These are phyloP conservation scores for Glaciozyma martinii DNA, from an alignment of 768 basidiomycete genomes.

Conservation along the genomic window DNA sequence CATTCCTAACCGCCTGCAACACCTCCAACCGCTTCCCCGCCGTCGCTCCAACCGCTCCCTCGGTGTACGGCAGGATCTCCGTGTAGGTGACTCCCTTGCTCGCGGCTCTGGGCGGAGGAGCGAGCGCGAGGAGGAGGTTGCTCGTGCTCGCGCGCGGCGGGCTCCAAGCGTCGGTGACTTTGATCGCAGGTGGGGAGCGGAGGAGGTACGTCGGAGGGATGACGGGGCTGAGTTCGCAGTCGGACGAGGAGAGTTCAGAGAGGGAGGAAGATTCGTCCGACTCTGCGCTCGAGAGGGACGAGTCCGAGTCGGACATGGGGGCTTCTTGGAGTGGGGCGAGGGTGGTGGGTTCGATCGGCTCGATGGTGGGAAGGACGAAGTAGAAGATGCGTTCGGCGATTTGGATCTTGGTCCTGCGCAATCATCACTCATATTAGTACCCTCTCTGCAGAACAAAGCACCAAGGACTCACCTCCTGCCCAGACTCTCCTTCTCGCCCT, in stretches of 20 bases:
- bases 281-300: neutral
- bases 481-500: constrained; percentile 75
- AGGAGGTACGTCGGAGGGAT: neutral
- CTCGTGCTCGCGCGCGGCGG: neutral
- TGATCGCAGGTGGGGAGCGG: neutral
- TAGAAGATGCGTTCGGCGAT: constrained; percentile 95
- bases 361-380: constrained; percentile 67
- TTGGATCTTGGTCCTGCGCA: constrained; percentile 77
- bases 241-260: constrained; percentile 15
- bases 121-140: neutral
- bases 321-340: neutral
- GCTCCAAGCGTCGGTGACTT: neutral
- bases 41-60: neutral
- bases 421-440: neutral
- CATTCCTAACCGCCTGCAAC: constrained; percentile 4
- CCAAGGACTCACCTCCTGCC: constrained; percentile 58
- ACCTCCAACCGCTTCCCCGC: constrained; percentile 4
- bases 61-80: neutral
- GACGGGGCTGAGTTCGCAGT: constrained; percentile 3
- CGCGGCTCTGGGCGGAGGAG: neutral
- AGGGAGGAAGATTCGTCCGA: constrained; percentile 11
- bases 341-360: neutral
- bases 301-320: neutral
- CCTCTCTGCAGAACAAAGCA: neutral
- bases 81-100: neutral